Percentiles rank a stretch among this genome's conserved stretches.
Evolutionary conservation across 2,329 filamentous ascomycete species (phyloP).

Genomic region (Sporothrix inflata): DNA sequence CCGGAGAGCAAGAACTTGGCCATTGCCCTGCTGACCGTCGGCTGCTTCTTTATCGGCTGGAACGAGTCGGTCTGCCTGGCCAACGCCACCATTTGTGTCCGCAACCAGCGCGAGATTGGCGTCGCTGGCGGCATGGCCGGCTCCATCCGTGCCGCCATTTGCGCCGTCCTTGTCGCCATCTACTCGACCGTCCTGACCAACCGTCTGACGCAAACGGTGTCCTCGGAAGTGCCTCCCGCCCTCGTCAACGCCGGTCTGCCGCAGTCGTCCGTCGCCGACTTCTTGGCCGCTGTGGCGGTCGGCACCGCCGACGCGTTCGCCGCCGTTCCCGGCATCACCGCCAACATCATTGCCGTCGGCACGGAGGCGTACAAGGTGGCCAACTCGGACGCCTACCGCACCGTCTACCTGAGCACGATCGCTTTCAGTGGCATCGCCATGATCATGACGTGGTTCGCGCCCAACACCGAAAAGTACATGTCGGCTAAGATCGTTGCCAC

Average conservation of each 20-base stretch:
- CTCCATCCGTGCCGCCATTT: constrained; percentile 44
- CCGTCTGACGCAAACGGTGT: constrained; percentile 39
- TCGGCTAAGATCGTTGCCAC: constrained; percentile 19
- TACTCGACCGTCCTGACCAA: constrained; percentile 43
- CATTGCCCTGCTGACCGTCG: constrained; percentile 38
- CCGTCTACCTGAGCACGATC: constrained; percentile 44
- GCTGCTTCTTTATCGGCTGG: constrained; percentile 44
- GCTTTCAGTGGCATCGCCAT: constrained; percentile 42
- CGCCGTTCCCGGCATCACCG: constrained; percentile 40
- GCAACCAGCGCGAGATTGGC: constrained; percentile 44
- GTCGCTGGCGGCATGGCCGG: constrained; percentile 43
- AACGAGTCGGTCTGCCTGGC: constrained; percentile 43
- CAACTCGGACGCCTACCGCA: constrained; percentile 43
- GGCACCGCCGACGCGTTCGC: constrained; percentile 38
- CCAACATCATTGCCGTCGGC: constrained; percentile 40
- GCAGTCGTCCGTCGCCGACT: constrained; percentile 40
- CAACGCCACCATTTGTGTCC: constrained; percentile 42
- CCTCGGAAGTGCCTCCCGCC: constrained; percentile 40
- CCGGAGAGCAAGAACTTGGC: constrained; percentile 38
- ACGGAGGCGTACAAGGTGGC: constrained; percentile 42
- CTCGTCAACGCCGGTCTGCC: constrained; percentile 45
- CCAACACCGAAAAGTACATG: constrained; percentile 19
- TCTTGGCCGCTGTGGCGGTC: constrained; percentile 40
- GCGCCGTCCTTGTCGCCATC: constrained; percentile 42
- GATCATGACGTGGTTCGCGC: constrained; percentile 33